phyloP scores from a whole-genome alignment of 2,329 filamentous ascomycete genomes.

The Diaporthe vexans region DNA sequence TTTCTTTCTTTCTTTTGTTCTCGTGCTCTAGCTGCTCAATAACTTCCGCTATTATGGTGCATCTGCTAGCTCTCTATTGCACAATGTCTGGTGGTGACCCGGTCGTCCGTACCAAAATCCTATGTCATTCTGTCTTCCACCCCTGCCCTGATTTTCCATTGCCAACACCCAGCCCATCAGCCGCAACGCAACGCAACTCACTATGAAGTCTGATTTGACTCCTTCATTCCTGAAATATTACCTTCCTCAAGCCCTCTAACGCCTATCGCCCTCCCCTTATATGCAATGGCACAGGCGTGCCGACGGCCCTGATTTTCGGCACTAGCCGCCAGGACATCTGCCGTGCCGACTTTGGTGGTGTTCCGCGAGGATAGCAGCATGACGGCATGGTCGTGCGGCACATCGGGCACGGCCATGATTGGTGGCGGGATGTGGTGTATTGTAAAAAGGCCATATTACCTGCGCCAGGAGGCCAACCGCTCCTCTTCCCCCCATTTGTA shows the following conservation, averaged over 20 bases:
- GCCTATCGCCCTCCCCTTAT: not conserved
- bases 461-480: not conserved
- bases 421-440: slow-evolving; percentile 8
- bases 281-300: slow-evolving; percentile 1
- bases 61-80: slow-evolving; percentile 10
- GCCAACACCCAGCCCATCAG: not conserved
- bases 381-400: slow-evolving; percentile 5
- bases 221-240: not conserved
- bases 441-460: slow-evolving; percentile 11
- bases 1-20: not conserved
- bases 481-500: not conserved
- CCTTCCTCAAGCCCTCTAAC: not conserved
- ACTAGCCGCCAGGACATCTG: slow-evolving; percentile 15
- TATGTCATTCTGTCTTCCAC: not conserved
- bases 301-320: slow-evolving; percentile 16
- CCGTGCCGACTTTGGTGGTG: not conserved
- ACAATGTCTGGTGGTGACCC: not conserved
- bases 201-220: not conserved
- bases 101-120: not conserved
- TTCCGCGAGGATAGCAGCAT: slow-evolving; percentile 6
- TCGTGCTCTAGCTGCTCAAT: not conserved
- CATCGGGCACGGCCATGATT: not conserved
- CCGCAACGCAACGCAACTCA: not conserved
- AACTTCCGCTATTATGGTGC: not conserved
- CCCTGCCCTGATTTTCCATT: not conserved